Evolutionary conservation across 176 grass and related monocot species (phyloP), one percentile per base, ranked within the genome.

Genomic region (Aegilops bicornis): DNA sequence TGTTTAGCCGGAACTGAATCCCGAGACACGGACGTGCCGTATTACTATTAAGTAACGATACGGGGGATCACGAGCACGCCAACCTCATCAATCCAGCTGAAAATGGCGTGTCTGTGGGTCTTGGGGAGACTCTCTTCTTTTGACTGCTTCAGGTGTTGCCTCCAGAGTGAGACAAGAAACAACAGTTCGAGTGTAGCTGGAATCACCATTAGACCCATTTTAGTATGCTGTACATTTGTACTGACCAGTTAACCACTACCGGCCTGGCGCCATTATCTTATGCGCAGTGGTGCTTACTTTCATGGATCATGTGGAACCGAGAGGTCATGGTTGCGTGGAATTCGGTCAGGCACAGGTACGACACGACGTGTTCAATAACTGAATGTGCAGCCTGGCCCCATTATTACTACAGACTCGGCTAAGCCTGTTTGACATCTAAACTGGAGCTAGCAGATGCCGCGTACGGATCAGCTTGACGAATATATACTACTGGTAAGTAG

Each of bases 141-240:
- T 91, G 89, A 91, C 89, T 37, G 47, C 36, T 58, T 58, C 54
- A 58, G 19, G n/a, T n/a, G n/a, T n/a, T n/a, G n/a, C n/a, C n/a
- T n/a, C n/a, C n/a, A n/a, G n/a, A n/a, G 48, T 27, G 61, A 64
- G 76, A 91, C 85, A 84, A 87, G 60, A 75, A 48, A 87, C 45
- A 74, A 47, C 29, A 87, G n/a, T 52, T 67, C 35, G 45, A 61
- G 8, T 75, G 35, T 64, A 69, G 85, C 89, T 87, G 89, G 85
- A 84, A 87, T 87, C 80, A 84, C 48, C 42, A 66, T n/a, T 27
- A 15, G 4, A 5, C 25, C 6, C 48, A 6, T 81, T 50, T 56
- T 36, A 17, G 32, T 8, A 19, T 32, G 16, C 6, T n/a, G n/a
- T 17, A 43, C 37, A 73, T 30, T 36, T 17, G 1, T 16, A 68